Evolutionary conservation across 1,139 yeast genomes (phyloP), one percentile per base, ranked within the genome.

Genomic region (Taiozyma sp.): DNA sequence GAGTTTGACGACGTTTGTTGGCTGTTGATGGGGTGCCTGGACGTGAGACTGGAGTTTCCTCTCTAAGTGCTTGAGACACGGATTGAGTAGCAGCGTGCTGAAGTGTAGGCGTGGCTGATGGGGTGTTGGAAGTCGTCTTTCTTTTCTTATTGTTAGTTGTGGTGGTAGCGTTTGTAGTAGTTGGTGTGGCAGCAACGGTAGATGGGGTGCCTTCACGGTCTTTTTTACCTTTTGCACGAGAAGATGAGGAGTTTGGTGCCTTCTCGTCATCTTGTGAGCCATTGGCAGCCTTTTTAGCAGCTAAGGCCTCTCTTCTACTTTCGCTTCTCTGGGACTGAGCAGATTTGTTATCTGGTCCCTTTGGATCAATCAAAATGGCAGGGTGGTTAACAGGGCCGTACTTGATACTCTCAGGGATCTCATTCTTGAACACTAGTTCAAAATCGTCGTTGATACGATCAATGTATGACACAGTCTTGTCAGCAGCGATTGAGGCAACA

Each of bases 401-500:
- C 53, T 77, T 72, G 44, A 80, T 65, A 39, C 63, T 75, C 63
- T 68, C 88, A 53, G 73, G 98, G 76, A 69, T 86, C 75, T 79
- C 89, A 62, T 85, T 82, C 62, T 83, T 80, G 50, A 80, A 73
- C 39, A 91, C 78, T 42, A 89, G 77, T 49, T 85, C 81, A 70
- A 81, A 91, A 64, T 89, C 96, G 58, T 85, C 81, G 64, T 91
- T 88, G 57, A 93, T 77, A 46, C 97, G 74, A 49, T 74, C 76
- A 58, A 88, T 72, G 62, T 89, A 88, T 56, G 84, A 81, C 42
- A 76, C 72, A 48, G 90, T 77, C 24, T 85, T 78, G 61, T 91
- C 98, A 32, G 88, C 79, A 29, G 97, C 97, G 40, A 89, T 86
- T 2, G 93, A 85, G 3, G 98, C 95, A 40, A 93, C 97, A 65